phyloP scores from a whole-genome alignment of 2,329 filamentous ascomycete genomes.

The Hypoxylon sp. region DNA sequence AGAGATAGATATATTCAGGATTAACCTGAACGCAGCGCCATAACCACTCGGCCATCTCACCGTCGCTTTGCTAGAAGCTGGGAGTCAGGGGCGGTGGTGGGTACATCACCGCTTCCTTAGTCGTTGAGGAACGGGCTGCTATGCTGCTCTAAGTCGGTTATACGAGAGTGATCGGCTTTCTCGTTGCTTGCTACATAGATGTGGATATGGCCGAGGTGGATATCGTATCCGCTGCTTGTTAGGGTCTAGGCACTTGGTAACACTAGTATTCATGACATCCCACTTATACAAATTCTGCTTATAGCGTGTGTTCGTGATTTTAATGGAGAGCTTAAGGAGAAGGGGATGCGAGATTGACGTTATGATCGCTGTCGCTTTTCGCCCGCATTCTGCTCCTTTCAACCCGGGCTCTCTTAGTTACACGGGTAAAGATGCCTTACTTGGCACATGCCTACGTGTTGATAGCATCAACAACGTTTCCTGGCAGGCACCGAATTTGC shows the following conservation, averaged over 20 bases:
- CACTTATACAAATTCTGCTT: neutral
- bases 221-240: neutral
- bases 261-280: neutral
- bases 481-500: neutral
- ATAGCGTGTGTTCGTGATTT: neutral
- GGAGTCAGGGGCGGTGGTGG: too few species aligned
- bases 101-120: neutral
- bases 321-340: neutral
- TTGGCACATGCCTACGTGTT: too few species aligned
- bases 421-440: too few species aligned
- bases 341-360: too few species aligned
- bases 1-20: constrained; percentile 29
- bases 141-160: neutral
- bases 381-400: too few species aligned
- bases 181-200: neutral
- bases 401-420: too few species aligned
- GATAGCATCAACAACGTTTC: too few species aligned
- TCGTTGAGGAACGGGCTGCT: neutral
- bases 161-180: neutral
- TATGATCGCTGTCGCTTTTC: too few species aligned
- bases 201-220: neutral
- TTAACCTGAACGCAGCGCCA: constrained; percentile 53
- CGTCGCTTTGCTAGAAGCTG: neutral
- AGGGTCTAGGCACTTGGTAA: neutral
- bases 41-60: constrained; percentile 52